Conservation (phyloP, 2,329 filamentous ascomycete species). For the Aspergillus puulaauensis region DNA sequence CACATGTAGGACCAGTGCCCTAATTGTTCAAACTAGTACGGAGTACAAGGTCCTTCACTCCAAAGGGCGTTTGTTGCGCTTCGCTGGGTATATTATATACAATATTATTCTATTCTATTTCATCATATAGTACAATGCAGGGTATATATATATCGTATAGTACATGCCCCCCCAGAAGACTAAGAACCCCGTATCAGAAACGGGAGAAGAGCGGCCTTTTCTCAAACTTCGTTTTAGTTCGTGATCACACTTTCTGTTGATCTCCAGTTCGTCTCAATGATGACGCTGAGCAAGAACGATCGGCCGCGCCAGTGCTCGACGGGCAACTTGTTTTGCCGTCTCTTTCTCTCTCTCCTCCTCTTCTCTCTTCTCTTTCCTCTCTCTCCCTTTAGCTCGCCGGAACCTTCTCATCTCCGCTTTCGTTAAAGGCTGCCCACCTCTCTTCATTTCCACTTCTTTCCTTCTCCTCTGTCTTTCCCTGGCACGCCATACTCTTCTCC, state of each 20-base stretch:
- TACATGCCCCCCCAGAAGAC: slow-evolving; percentile 3
- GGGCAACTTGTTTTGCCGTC: too few species aligned
- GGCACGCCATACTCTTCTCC: too few species aligned
- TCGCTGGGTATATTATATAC: neutral
- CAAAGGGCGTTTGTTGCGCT: too few species aligned
- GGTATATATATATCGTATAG: neutral
- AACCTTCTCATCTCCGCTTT: neutral
- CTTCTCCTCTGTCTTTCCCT: too few species aligned
- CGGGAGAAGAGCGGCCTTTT: neutral
- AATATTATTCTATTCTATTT: neutral
- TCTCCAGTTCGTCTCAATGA: neutral
- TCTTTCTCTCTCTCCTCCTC: neutral
- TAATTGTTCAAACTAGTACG: too few species aligned
- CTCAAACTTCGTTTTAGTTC: neutral
- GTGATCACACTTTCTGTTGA: neutral
- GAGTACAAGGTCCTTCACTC: too few species aligned
- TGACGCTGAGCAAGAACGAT: neutral
- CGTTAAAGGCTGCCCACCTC: neutral
- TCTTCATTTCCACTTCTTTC: too few species aligned
- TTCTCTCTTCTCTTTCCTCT: neutral
- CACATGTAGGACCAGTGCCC: too few species aligned
- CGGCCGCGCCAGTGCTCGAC: too few species aligned
- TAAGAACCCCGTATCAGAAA: neutral
- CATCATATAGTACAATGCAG: neutral
- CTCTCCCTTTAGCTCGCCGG: neutral